Evolutionary conservation across 768 basidiomycete species (phyloP).

Genomic region (Tylopilus rubrobrunneus): DNA sequence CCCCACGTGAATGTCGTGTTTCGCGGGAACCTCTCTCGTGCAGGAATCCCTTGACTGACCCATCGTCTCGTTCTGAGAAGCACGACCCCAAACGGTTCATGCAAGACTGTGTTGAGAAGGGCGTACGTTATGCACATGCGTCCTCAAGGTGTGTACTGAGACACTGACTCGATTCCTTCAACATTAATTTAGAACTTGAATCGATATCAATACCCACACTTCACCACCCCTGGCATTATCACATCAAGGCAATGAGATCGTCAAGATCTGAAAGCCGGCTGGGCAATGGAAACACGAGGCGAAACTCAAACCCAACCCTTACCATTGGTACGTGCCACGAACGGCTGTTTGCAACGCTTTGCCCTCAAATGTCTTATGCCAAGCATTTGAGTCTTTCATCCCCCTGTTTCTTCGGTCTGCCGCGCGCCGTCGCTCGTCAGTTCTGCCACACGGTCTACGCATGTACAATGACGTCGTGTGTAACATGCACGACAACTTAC

Average conservation of each 20-base stretch:
- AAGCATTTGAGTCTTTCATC: background rate
- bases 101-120: background rate
- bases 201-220: constrained; percentile 3
- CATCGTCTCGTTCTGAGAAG: background rate
- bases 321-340: background rate
- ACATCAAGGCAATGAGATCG: constrained; percentile 1
- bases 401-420: background rate
- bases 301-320: background rate
- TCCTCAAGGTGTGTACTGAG: background rate
- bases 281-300: constrained; percentile 18
- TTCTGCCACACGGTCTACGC: constrained; percentile 17
- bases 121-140: background rate
- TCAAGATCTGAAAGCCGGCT: background rate
- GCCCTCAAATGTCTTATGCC: background rate
- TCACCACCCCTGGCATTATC: background rate
- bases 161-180: constrained; percentile 8
- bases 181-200: background rate
- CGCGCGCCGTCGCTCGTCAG: constrained; percentile 6
- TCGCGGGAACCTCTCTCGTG: constrained; percentile 14
- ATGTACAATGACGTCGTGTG: constrained; percentile 20
- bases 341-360: background rate
- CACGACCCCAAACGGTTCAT: background rate
- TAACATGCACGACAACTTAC: constrained; percentile 5
- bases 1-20: constrained; percentile 6
- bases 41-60: background rate